These are phyloP conservation scores for Leptographium lundbergii DNA, from an alignment of 2,329 filamentous ascomycete species.

Conservation along the genomic window DNA sequence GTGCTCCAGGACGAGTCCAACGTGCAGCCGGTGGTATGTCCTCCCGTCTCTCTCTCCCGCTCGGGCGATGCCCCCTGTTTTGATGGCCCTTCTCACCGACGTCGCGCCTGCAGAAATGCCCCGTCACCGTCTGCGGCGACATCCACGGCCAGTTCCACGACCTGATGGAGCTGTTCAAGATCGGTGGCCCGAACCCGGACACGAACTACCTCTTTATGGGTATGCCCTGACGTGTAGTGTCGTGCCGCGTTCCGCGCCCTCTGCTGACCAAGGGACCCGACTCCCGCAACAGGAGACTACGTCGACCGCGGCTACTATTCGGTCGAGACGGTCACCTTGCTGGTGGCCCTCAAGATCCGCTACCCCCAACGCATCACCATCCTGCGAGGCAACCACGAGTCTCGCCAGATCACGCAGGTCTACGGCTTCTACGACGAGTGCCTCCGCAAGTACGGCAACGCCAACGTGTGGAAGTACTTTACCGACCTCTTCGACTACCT, in stretches of 20 bases:
- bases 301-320: conserved; percentile 99
- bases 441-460: conserved; percentile 95
- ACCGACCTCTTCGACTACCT: conserved; percentile 98
- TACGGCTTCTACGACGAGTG: conserved; percentile 99
- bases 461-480: conserved; percentile 98
- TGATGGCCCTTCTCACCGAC: not conserved
- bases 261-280: not conserved
- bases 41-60: not conserved
- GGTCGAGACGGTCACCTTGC: conserved; percentile 91
- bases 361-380: conserved; percentile 97
- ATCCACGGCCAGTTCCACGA: conserved; percentile 99
- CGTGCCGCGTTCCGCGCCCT: too few species aligned
- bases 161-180: conserved; percentile 98
- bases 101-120: conserved; percentile 61
- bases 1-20: conserved; percentile 97
- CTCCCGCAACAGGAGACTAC: conserved; percentile 65
- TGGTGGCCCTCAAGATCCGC: conserved; percentile 94
- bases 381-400: conserved; percentile 97
- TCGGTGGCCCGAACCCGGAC: conserved; percentile 93
- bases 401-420: conserved; percentile 95
- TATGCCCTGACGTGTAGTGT: conserved; percentile 27
- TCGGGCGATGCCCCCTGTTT: too few species aligned
- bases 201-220: conserved; percentile 99
- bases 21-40: conserved; percentile 88
- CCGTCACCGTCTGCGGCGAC: conserved; percentile 95